Conservation (phyloP, 257 asterid genomes). For the Asclepias syriaca region DNA sequence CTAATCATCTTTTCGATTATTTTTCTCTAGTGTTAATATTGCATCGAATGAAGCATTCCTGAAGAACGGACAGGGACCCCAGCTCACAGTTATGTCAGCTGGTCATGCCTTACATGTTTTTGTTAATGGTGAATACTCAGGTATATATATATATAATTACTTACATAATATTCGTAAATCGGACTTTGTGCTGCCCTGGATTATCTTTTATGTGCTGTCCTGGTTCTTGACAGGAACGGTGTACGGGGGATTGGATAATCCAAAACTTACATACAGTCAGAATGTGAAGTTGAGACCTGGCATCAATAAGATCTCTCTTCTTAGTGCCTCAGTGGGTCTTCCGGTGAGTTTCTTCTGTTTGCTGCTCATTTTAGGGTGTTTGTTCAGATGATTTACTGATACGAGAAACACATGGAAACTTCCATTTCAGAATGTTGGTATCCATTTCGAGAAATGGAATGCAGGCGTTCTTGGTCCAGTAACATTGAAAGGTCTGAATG, state of each 20-base stretch:
- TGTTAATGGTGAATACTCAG: slow-evolving; percentile 62
- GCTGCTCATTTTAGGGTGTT: slow-evolving; percentile 2
- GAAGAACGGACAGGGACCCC: slow-evolving; percentile 48
- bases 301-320: slow-evolving; percentile 72
- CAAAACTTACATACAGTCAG: slow-evolving; percentile 49
- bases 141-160: slow-evolving; percentile 22
- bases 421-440: slow-evolving; percentile 60
- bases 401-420: not conserved
- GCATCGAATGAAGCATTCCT: slow-evolving; percentile 63
- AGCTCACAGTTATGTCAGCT: slow-evolving; percentile 75
- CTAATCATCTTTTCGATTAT: not conserved
- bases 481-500: slow-evolving; percentile 62
- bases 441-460: slow-evolving; percentile 77
- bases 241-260: slow-evolving; percentile 57
- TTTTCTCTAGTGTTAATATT: slow-evolving; percentile 53
- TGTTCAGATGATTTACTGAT: not conserved
- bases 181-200: not conserved
- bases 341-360: slow-evolving; percentile 52
- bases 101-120: slow-evolving; percentile 88
- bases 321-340: slow-evolving; percentile 77
- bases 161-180: not conserved
- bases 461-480: slow-evolving; percentile 88
- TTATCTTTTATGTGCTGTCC: not conserved
- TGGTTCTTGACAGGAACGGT: slow-evolving; percentile 36
- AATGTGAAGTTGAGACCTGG: slow-evolving; percentile 64